phyloP scores from a whole-genome alignment of 2,329 filamentous ascomycete species.

The Bertia moriformis region DNA sequence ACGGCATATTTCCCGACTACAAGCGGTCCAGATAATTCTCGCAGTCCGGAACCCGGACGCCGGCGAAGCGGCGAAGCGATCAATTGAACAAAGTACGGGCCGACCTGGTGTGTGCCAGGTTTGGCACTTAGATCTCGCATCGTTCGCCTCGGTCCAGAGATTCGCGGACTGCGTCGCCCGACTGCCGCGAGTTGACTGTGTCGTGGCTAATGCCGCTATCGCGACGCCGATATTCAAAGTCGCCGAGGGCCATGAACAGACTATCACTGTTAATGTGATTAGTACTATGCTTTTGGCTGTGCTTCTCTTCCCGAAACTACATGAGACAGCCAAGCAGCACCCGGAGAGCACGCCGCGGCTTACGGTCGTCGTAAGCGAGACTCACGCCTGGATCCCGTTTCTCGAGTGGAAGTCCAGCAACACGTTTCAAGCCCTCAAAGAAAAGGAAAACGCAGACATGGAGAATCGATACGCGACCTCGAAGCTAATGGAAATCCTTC shows the following conservation, averaged over 20 bases:
- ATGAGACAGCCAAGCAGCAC: constrained; percentile 18
- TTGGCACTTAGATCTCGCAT: constrained; percentile 27
- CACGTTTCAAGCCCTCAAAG: constrained; percentile 17
- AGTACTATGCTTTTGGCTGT: constrained; percentile 27
- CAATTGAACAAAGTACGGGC: constrained; percentile 10
- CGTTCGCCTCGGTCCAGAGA: constrained; percentile 16
- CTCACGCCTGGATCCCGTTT: constrained; percentile 17
- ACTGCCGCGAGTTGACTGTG: constrained; percentile 24
- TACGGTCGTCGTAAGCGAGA: constrained; percentile 22
- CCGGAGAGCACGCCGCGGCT: constrained; percentile 18
- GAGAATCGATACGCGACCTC: constrained; percentile 18
- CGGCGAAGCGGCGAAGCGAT: constrained; percentile 21
- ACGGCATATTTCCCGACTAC: constrained; percentile 21
- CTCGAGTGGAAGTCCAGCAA: constrained; percentile 12
- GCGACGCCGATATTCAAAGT: constrained; percentile 6
- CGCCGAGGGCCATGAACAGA: constrained; percentile 23
- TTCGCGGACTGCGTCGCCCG: constrained; percentile 17
- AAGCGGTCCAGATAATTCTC: constrained; percentile 24
- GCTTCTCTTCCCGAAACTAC: constrained; percentile 24
- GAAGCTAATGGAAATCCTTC: constrained; percentile 17
- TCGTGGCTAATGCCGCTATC: constrained; percentile 26
- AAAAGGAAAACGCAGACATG: constrained; percentile 10
- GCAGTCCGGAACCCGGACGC: constrained; percentile 22
- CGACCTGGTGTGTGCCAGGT: too few relatives aligned
- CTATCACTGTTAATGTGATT: constrained; percentile 29